Percentiles rank a stretch among this genome's conserved stretches.
Evolutionary conservation across 768 basidiomycete species (phyloP).

Genomic region (Lactifluus echinatus): DNA sequence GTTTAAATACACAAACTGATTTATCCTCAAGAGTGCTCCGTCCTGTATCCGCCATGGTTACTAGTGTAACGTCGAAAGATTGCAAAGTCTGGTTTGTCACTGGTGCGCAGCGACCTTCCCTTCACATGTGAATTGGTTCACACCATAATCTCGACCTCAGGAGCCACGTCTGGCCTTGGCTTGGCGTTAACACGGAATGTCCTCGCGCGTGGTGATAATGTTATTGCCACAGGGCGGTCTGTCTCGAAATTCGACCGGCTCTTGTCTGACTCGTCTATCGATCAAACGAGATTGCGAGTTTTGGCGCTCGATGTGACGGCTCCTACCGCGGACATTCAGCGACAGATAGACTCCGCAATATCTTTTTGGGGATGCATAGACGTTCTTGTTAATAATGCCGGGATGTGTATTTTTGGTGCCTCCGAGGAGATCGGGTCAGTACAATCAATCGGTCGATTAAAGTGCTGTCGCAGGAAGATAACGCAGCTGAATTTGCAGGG

Average conservation of each 20-base stretch:
- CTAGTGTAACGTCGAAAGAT: not conserved
- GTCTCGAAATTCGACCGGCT: not conserved
- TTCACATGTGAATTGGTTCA: not conserved
- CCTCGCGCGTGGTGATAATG: slow-evolving; percentile 12
- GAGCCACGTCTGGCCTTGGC: slow-evolving; percentile 11
- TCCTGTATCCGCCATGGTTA: not conserved
- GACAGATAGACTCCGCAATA: slow-evolving; percentile 1
- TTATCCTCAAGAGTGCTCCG: not conserved
- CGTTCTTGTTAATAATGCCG: slow-evolving; percentile 14
- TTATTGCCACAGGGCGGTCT: slow-evolving; percentile 5
- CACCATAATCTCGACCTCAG: not conserved
- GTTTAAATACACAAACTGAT: not conserved
- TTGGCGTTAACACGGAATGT: slow-evolving; percentile 1
- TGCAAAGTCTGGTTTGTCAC: slow-evolving; percentile 14
- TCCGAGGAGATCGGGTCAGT: slow-evolving; percentile 16
- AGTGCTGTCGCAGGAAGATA: not conserved
- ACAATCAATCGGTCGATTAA: not conserved
- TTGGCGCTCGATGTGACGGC: slow-evolving; percentile 6
- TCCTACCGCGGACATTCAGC: slow-evolving; percentile 2
- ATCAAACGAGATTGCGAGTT: not conserved
- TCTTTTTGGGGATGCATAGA: slow-evolving; percentile 8
- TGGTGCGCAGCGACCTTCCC: not conserved
- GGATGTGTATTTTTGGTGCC: not conserved
- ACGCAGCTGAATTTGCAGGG: not conserved
- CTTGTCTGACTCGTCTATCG: not conserved